Conservation (phyloP, 2,329 filamentous ascomycete genomes). For the Aspergillus neoniger region DNA sequence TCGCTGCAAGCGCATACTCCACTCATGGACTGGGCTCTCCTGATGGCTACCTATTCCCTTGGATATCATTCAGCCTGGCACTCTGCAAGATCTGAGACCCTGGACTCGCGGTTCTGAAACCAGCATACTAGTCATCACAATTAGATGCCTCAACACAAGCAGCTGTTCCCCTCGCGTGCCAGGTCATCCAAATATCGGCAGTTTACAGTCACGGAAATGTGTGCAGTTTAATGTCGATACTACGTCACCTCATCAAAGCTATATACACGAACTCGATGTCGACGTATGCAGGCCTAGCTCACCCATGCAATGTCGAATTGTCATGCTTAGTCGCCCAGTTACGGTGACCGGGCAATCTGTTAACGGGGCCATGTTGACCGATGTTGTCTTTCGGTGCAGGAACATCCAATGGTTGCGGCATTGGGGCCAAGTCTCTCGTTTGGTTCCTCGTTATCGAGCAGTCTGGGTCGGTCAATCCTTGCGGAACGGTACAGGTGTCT, state of each 20-base stretch:
- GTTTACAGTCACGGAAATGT: neutral
- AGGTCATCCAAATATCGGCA: neutral
- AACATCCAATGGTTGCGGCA: slow-evolving; percentile 12
- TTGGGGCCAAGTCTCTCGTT: slow-evolving; percentile 13
- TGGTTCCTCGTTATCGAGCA: slow-evolving; percentile 24
- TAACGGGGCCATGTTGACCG: slow-evolving; percentile 18
- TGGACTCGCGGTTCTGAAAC: no score
- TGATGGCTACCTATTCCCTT: no score
- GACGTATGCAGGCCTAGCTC: neutral
- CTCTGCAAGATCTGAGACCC: no score
- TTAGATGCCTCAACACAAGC: neutral
- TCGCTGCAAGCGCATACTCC: neutral
- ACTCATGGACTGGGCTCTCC: no score
- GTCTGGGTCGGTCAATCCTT: slow-evolving; percentile 11
- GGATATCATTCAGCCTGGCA: no score
- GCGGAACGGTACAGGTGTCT: slow-evolving; percentile 25
- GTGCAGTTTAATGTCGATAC: neutral
- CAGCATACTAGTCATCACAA: no score
- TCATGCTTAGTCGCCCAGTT: slow-evolving; percentile 15
- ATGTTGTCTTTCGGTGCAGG: slow-evolving; percentile 17
- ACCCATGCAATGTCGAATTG: neutral
- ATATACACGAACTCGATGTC: neutral
- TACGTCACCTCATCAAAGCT: no score
- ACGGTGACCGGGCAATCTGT: slow-evolving; percentile 16
- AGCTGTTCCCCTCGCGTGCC: no score